Evolutionary conservation across 805 yeast genomes (phyloP), one percentile per base, ranked within the genome.

Genomic region (Yamadazyma ubonensis): DNA sequence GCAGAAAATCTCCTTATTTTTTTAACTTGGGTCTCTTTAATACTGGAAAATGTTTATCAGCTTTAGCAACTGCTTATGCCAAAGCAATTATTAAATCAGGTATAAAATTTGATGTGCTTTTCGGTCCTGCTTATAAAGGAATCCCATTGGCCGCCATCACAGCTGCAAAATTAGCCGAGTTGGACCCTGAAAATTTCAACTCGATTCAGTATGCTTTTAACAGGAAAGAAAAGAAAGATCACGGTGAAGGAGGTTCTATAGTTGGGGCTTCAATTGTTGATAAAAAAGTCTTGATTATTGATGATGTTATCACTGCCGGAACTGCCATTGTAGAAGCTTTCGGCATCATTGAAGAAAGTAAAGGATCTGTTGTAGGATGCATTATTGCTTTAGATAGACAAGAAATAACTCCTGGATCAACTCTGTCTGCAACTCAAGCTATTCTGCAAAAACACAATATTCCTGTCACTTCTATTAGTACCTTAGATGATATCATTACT

Each of bases 71-170:
- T 5, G 84, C 96, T 5, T 93, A 90, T 58, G 98, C 99, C 21
- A 75, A 78, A 43, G 85, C 96, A 20, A 91, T 91, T 50, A 81
- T 90, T 51, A 80, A 76, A 34, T 76, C 91, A 0, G 91, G 84
- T 5, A 57, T 91, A 36, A 83, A 89, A 59, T 90, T 91, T 53
- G 98, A 91, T 55, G 81, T 93, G 30, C 69, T 91, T 40, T 91
- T 91, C 57, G 99, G 99, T 6, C 99, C 99, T 8, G 99, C 99
- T 20, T 91, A 91, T 67, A 93, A 93, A 68, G 99, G 99, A 14
- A 91, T 91, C 53, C 95, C 99, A 16, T 74, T 91, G 42, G 95
- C 96, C 38, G 96, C 98, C 4, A 76, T 91, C 46, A 88, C 96
- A 11, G 88, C 86, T 43, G 91, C 93, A 43, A 91, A 93, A 63